Conservation (phyloP, 2,329 filamentous ascomycete genomes). For the Diaporthe capsici region DNA sequence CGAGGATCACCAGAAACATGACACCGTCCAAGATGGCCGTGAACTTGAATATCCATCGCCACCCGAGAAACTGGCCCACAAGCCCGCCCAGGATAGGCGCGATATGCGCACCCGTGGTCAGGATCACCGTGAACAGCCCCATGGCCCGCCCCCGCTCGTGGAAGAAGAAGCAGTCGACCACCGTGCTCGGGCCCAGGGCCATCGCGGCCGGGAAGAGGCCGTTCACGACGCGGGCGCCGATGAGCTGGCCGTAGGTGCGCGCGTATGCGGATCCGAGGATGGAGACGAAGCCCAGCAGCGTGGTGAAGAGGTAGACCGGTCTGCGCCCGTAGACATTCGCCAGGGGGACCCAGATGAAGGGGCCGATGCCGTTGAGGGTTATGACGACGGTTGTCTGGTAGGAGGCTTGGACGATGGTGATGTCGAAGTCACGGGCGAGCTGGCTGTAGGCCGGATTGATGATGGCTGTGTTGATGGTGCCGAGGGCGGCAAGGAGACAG, state of each 20-base stretch:
- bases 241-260: slow-evolving; percentile 42
- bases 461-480: slow-evolving; percentile 46
- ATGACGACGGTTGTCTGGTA: slow-evolving; percentile 50
- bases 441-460: slow-evolving; percentile 47
- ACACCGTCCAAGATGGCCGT: slow-evolving; percentile 47
- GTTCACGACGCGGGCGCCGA: slow-evolving; percentile 47
- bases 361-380: slow-evolving; percentile 45
- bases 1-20: slow-evolving; percentile 47
- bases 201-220: slow-evolving; percentile 49
- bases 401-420: slow-evolving; percentile 44
- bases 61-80: slow-evolving; percentile 38
- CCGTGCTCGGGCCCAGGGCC: slow-evolving; percentile 49
- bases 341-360: slow-evolving; percentile 44
- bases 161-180: slow-evolving; percentile 51
- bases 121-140: slow-evolving; percentile 49
- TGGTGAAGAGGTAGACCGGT: slow-evolving; percentile 46
- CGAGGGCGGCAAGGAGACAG: slow-evolving; percentile 48
- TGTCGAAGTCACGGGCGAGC: slow-evolving; percentile 44
- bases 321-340: slow-evolving; percentile 46
- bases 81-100: slow-evolving; percentile 46
- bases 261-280: slow-evolving; percentile 44
- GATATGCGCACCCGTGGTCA: slow-evolving; percentile 49
- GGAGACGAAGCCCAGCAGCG: slow-evolving; percentile 44
- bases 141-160: slow-evolving; percentile 50
- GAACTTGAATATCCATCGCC: slow-evolving; percentile 45